A percentile compares a stretch with the other conserved stretches of the same genome.
phyloP scores from a whole-genome alignment of 73 alveolate species.

The Paramecium octaurelia region DNA sequence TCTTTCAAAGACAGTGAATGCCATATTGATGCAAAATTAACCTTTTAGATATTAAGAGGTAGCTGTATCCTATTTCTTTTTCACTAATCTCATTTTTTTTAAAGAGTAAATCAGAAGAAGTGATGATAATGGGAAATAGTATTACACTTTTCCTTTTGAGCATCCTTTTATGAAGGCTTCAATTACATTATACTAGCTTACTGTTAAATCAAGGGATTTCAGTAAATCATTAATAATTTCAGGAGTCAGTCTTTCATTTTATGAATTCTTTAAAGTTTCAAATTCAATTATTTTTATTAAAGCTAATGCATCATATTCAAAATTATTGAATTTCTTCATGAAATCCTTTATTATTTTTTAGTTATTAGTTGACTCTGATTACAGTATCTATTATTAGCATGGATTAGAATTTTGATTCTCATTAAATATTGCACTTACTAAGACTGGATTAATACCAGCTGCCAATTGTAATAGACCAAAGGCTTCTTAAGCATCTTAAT shows the following conservation, averaged over 20 bases:
- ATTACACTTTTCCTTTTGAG: background rate
- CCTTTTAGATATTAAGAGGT: background rate
- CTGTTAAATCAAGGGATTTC: background rate
- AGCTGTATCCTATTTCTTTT: background rate
- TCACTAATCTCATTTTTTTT: background rate
- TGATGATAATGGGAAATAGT: slow-evolving; percentile 14
- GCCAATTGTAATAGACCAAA: background rate
- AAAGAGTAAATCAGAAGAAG: background rate
- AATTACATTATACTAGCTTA: background rate
- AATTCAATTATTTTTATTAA: background rate
- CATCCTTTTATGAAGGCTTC: background rate
- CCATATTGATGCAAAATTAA: background rate
- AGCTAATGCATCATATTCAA: background rate
- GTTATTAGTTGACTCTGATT: background rate
- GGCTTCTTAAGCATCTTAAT: slow-evolving; percentile 14
- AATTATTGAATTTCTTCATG: background rate
- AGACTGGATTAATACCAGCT: slow-evolving; percentile 17
- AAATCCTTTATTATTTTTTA: background rate
- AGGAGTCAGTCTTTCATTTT: background rate
- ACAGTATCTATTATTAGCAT: background rate
- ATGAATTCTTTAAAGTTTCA: background rate
- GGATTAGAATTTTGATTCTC: background rate
- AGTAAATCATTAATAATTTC: background rate
- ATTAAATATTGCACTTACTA: background rate
- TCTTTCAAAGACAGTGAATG: background rate